Evolutionary conservation across 768 basidiomycete species (phyloP).

Genomic region (Lenzites betulinus): DNA sequence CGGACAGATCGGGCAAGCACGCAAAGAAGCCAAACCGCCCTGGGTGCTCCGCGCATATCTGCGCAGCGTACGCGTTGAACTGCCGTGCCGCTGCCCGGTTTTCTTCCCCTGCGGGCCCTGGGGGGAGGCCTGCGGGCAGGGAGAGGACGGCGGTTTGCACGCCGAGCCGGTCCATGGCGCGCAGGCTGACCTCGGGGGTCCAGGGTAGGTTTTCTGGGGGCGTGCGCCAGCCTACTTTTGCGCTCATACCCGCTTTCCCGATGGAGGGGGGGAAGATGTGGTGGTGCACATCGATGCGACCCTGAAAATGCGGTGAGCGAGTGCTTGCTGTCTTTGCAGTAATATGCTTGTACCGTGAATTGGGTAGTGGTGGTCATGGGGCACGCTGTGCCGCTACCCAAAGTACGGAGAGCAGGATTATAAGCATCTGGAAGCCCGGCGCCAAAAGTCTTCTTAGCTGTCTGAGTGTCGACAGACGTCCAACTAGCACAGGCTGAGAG

Average conservation of each 20-base stretch:
- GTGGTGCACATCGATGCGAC: slow-evolving; percentile 70
- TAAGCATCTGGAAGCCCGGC: not conserved
- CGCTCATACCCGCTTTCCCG: slow-evolving; percentile 46
- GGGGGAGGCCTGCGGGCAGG: slow-evolving; percentile 56
- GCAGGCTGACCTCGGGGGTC: slow-evolving; percentile 58
- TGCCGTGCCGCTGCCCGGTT: slow-evolving; percentile 43
- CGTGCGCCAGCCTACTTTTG: slow-evolving; percentile 58
- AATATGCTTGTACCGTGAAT: not conserved
- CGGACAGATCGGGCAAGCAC: slow-evolving; percentile 47
- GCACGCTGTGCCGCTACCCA: no score
- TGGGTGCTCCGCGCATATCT: slow-evolving; percentile 51
- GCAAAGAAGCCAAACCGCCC: slow-evolving; percentile 71
- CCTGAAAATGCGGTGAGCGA: not conserved
- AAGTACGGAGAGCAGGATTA: not conserved
- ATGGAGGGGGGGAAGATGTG: slow-evolving; percentile 65
- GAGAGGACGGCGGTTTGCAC: slow-evolving; percentile 68
- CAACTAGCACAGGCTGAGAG: not conserved
- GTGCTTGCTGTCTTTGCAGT: not conserved
- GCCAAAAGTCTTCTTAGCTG: not conserved
- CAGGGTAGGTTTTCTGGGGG: slow-evolving; percentile 69
- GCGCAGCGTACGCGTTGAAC: slow-evolving; percentile 50
- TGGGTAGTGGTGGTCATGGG: not conserved
- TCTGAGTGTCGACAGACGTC: not conserved
- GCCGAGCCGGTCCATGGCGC: slow-evolving; percentile 59
- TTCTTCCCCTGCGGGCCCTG: slow-evolving; percentile 39